Conservation (phyloP, 2,329 filamentous ascomycete species). For the Fusarium staphyleae region DNA sequence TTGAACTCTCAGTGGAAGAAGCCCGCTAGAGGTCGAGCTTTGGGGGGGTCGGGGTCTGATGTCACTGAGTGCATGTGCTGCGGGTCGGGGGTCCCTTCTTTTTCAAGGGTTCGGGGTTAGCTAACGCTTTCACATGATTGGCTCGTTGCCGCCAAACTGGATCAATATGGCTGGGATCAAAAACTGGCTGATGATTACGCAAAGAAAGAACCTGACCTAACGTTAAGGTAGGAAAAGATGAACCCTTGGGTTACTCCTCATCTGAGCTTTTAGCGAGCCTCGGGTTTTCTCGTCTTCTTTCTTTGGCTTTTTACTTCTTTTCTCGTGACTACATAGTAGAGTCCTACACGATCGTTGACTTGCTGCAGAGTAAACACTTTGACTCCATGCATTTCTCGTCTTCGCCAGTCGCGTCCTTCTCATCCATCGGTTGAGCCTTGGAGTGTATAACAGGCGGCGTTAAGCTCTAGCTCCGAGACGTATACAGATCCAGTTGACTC, state of each 20-base stretch:
- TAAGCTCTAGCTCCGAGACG: not conserved
- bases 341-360: conserved; percentile 1
- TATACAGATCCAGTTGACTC: too few relatives aligned
- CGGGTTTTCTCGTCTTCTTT: conserved; percentile 12
- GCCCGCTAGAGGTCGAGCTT: conserved; percentile 24
- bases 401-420: conserved; percentile 18
- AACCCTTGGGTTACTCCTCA: conserved; percentile 28
- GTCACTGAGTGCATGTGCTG: conserved; percentile 22
- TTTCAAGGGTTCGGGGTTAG: not conserved
- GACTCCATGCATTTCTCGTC: conserved; percentile 24
- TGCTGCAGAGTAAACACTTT: conserved; percentile 1
- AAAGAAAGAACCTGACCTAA: not conserved
- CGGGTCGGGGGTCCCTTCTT: conserved; percentile 2
- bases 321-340: conserved; percentile 6
- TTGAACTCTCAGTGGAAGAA: not conserved
- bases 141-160: conserved; percentile 6
- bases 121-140: conserved; percentile 22
- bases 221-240: conserved; percentile 3
- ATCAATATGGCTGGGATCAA: conserved; percentile 26
- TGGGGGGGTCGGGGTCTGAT: conserved; percentile 17
- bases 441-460: conserved; percentile 3
- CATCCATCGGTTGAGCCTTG: conserved; percentile 6
- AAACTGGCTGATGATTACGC: conserved; percentile 36
- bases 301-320: not conserved
- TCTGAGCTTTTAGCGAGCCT: conserved; percentile 23